Evolutionary conservation across 345 rosid species (phyloP), one percentile per base, ranked within the genome.

Genomic region (Sisymbrium altissimum): DNA sequence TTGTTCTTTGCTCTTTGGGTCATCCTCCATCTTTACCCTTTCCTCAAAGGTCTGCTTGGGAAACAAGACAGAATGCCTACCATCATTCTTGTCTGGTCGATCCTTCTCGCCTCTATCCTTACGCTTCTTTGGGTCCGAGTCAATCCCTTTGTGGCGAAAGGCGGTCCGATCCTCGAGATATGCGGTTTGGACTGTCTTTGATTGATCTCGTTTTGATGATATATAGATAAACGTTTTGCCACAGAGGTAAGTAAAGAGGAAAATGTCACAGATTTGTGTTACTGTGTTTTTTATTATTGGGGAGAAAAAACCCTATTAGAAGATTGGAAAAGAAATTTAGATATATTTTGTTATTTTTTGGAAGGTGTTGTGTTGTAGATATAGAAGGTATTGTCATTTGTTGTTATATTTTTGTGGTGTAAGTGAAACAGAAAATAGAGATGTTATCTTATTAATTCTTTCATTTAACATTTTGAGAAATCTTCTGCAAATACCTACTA

Each of bases 1-100:
- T 82, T 86, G 33, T 85, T 89, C 80, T 89, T 86, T 77, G 88
- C 90, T 15, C 76, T 87, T 56, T 87, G 92, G 92, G 92, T 87
- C 66, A 83, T 89, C 11, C 78, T 82, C 15, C 92, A 89, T 62
- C 84, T 89, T 3, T 84, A 86, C 79, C 96, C 96, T 35, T 86
- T 87, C 86, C 75, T 87, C 0, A 87, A 84, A 79, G 92, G 92
- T 46, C 64, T 89, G 48, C 73, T 86, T 0, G 86, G 90, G 62
- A 70, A 88, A 46, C 87, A 83, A 66, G 81, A 81, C 70, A 80
- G 84, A 54, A 85, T 88, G 55, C 89, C 96, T 6, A 86, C 89
- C 0, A 86, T 89, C 41, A 81, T 89, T 48, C 68, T 89, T 32
- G 86, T 89, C 55, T 87, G 96, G 96, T 89, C 96, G 12, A 80